Base-by-base conservation (phyloP, 148 eudicot genomes). In the Rheum nobile region DNA sequence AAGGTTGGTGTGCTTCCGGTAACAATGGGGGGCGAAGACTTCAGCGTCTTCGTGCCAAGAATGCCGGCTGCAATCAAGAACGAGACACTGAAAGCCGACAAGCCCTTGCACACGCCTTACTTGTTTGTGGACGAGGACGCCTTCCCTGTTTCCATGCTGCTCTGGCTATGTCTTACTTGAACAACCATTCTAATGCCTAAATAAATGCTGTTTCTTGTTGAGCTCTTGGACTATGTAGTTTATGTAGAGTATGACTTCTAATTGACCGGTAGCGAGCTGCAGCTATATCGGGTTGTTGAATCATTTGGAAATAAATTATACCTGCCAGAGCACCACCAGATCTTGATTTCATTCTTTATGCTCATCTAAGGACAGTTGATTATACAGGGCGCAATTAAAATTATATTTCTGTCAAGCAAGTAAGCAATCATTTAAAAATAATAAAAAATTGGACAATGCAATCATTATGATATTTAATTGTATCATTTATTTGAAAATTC, bases 101-200 rank as follows among this genome's bases (percentile, higher is more conserved):
- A 46, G 42, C 83, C 82, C 0, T 74, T 84, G 80, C 96, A 87
- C 79, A 85, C 93, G 0, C 86, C 93, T 16, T 71, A 85, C 78
- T 87, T 91, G 77, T 72, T 76, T 71, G 84, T 87, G 6, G 93
- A 85, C 19, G 96, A 91, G 75, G 87, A 85, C 32, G 88, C 80
- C n/a, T 83, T 91, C 52, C 82, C 83, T 4, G 77, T 87, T 78
- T 84, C 4, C 85, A 88, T 83, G 87, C 93, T 67, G 93, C 96
- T 24, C 65, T 91, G 0, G 96, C 93, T 1, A 68, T 89, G 8
- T 77, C 89, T 72, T 90, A 86, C 82, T 71, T 91, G 77, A 80
- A 90, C 72, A 71, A 34, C n/a, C 83, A 81, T 77, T 71, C 68
- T 34, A 65, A 65, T 34, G n/a, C 70, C 17, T 65, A 8, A 32